Evolutionary conservation across 2,329 filamentous ascomycete genomes (phyloP).

Genomic region (Alternaria sp.): DNA sequence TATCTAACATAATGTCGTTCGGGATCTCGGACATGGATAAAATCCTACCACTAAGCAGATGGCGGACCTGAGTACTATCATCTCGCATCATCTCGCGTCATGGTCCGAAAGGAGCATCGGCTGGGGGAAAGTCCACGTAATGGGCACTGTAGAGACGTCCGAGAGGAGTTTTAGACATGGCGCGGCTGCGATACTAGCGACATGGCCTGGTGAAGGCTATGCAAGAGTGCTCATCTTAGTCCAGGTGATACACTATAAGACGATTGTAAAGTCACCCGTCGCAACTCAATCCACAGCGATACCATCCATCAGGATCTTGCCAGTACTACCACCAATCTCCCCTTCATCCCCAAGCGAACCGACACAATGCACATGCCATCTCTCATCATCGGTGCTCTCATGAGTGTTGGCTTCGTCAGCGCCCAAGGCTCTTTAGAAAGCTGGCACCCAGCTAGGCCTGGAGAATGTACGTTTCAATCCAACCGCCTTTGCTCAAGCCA

Average conservation of each 20-base stretch:
- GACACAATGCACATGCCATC: not conserved
- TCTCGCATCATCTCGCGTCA: not conserved
- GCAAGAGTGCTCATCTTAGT: not conserved
- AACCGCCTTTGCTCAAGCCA: not conserved
- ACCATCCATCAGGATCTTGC: not conserved
- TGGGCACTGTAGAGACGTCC: not conserved
- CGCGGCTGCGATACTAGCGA: not conserved
- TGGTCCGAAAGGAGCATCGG: not conserved
- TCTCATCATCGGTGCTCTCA: not conserved
- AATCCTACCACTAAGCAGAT: too few species aligned
- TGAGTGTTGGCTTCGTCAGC: not conserved
- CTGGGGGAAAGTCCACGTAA: not conserved
- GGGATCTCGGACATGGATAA: not conserved
- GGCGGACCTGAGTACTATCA: not conserved
- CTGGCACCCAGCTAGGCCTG: conserved; percentile 3
- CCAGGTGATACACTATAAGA: not conserved
- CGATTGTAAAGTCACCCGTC: not conserved
- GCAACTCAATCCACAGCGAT: not conserved
- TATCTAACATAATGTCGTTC: not conserved
- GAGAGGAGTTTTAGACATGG: not conserved
- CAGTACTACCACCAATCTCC: not conserved
- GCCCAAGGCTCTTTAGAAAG: conserved; percentile 4
- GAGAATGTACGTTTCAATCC: not conserved
- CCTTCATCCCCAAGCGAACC: not conserved
- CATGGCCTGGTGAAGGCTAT: not conserved